Percentiles rank a stretch among this genome's conserved stretches.
These are phyloP conservation scores for Arthrobotrys conoides DNA, from an alignment of 2,329 filamentous ascomycete genomes.

Conservation along the genomic window DNA sequence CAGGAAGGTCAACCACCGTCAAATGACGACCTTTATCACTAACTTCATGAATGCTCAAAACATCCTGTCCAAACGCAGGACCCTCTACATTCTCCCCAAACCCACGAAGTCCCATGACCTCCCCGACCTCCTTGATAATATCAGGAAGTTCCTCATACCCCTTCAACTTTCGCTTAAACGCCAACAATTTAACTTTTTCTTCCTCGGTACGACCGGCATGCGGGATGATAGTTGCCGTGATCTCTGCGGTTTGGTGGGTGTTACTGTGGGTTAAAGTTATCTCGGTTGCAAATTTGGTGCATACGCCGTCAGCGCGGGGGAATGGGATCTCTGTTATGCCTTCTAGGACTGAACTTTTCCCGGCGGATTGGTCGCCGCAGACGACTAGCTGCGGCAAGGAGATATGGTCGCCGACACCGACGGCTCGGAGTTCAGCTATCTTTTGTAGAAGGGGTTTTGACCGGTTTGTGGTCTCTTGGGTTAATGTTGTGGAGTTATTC, in stretches of 20 bases:
- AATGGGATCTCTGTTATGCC: slow-evolving; percentile 52
- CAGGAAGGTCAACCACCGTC: too few species aligned
- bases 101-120: slow-evolving; percentile 33
- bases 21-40: too few species aligned
- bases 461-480: too few species aligned
- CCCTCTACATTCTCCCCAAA: slow-evolving; percentile 6
- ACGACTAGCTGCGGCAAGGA: slow-evolving; percentile 60
- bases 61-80: slow-evolving; percentile 60
- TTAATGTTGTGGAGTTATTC: too few species aligned
- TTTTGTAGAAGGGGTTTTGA: slow-evolving; percentile 29
- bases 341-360: slow-evolving; percentile 59
- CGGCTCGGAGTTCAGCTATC: slow-evolving; percentile 48
- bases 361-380: slow-evolving; percentile 60
- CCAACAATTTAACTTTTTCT: slow-evolving; percentile 18
- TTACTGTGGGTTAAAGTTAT: slow-evolving; percentile 55
- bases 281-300: slow-evolving; percentile 58
- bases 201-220: slow-evolving; percentile 16
- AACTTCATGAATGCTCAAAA: too few species aligned
- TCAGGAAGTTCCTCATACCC: slow-evolving; percentile 21
- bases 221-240: slow-evolving; percentile 37
- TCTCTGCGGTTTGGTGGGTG: background rate
- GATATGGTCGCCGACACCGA: slow-evolving; percentile 56
- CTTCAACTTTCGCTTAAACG: background rate
- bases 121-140: slow-evolving; percentile 17
- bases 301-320: slow-evolving; percentile 50